Conservation (phyloP, 768 basidiomycete genomes). For the Kockovaella imperatae region DNA sequence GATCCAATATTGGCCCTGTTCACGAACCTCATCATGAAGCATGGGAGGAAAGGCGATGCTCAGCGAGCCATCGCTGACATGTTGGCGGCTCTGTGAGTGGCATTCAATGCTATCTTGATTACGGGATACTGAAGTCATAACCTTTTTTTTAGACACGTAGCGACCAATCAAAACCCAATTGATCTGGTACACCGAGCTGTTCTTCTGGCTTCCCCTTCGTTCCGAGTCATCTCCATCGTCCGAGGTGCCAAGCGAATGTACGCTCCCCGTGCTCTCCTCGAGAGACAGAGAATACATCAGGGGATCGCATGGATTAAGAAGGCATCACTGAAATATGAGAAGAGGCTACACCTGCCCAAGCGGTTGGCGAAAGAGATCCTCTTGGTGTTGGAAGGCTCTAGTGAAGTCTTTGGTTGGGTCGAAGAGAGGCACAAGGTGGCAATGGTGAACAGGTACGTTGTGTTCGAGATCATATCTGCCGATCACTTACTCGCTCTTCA, state of each 20-base stretch:
- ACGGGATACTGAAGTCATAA: not conserved
- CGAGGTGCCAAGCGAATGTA: conserved; percentile 59
- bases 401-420: conserved; percentile 56
- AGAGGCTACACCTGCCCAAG: no score
- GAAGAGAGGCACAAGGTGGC: conserved; percentile 59
- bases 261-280: conserved; percentile 64
- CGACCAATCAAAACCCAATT: conserved; percentile 69
- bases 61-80: conserved; percentile 27
- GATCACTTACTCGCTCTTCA: no score
- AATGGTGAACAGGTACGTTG: conserved; percentile 54
- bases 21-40: conserved; percentile 43
- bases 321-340: conserved; percentile 56
- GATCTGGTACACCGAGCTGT: conserved; percentile 72
- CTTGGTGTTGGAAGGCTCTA: conserved; percentile 56
- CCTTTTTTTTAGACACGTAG: conserved; percentile 52
- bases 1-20: conserved; percentile 41
- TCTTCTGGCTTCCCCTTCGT: conserved; percentile 60
- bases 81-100: conserved; percentile 31
- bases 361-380: conserved; percentile 74
- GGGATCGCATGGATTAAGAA: conserved; percentile 67
- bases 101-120: not conserved
- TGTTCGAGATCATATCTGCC: not conserved
- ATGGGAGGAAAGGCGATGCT: conserved; percentile 41
- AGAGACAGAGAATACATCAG: conserved; percentile 66
- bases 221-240: conserved; percentile 56